A percentile compares a stretch with the other conserved stretches of the same genome.
Conservation (phyloP, 257 asterid genomes). For the Solanum microdontum region DNA sequence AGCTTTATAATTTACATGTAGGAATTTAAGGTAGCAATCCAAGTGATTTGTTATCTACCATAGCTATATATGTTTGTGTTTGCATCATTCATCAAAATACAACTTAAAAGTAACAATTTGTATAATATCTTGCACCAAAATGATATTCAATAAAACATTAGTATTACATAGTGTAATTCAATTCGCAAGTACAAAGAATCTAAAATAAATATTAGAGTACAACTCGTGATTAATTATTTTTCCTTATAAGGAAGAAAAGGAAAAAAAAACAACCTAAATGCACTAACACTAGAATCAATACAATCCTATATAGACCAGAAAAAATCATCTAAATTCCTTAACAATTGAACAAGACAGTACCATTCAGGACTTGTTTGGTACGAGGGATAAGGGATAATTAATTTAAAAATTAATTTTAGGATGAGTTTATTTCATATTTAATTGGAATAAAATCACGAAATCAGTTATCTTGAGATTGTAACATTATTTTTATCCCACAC, state of each 20-base stretch:
- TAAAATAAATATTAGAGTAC: not conserved
- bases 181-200: not conserved
- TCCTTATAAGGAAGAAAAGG: not conserved
- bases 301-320: not conserved
- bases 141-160: not conserved
- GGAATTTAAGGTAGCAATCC: not conserved
- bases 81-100: not conserved
- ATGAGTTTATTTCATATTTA: rapidly evolving
- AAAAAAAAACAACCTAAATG: not conserved
- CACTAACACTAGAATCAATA: not conserved
- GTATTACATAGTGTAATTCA: not conserved
- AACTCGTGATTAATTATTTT: not conserved
- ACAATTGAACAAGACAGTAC: not conserved
- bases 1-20: not conserved
- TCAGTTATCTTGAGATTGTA: not conserved
- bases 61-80: not conserved
- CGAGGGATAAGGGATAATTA: not conserved
- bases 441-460: not conserved
- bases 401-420: not conserved
- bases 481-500: not conserved
- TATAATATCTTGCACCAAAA: not conserved
- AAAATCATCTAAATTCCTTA: not conserved
- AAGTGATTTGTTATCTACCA: not conserved
- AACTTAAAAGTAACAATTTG: not conserved
- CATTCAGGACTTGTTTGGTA: not conserved